phyloP scores from a whole-genome alignment of 768 basidiomycete genomes.

The Amanita jacksonii region DNA sequence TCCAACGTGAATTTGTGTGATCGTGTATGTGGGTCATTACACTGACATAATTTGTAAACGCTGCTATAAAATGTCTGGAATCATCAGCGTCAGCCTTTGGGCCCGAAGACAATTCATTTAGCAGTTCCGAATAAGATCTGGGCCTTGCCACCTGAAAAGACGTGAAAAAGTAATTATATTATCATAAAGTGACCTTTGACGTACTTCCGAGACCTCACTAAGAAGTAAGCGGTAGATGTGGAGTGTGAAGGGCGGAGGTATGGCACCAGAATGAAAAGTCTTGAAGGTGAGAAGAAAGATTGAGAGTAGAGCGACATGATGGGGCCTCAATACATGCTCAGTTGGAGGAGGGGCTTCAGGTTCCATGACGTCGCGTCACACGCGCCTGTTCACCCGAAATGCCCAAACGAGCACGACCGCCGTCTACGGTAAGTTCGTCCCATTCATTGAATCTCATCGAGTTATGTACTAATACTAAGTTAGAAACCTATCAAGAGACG shows the following conservation, averaged over 20 bases:
- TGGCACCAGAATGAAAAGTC: conserved; percentile 40
- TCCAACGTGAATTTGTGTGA: no score
- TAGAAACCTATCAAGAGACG: conserved; percentile 50
- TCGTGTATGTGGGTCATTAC: no score
- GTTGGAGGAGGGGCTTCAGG: conserved; percentile 46
- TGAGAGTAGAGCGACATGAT: conserved; percentile 63
- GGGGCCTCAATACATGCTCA: conserved; percentile 62
- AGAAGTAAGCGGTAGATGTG: conserved; percentile 60
- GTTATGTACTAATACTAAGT: conserved; percentile 6
- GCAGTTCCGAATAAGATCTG: conserved; percentile 41
- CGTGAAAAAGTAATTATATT: background rate
- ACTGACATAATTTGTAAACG: conserved; percentile 28
- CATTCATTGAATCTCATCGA: conserved; percentile 1
- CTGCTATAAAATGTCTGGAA: conserved; percentile 34
- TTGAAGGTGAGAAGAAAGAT: conserved; percentile 56
- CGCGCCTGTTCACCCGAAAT: conserved; percentile 12
- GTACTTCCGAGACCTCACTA: conserved; percentile 64
- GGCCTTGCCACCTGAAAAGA: conserved; percentile 50
- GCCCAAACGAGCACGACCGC: conserved; percentile 25
- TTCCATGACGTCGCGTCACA: conserved; percentile 22
- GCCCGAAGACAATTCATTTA: conserved; percentile 33
- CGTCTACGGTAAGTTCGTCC: conserved; percentile 20
- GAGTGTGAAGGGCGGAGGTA: conserved; percentile 49
- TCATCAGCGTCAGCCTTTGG: conserved; percentile 34
- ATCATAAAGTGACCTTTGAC: conserved; percentile 14